A percentile compares a stretch with the other conserved stretches of the same genome.
Conservation (phyloP, 2,329 filamentous ascomycete species). For the Chaetothyriales sp. region DNA sequence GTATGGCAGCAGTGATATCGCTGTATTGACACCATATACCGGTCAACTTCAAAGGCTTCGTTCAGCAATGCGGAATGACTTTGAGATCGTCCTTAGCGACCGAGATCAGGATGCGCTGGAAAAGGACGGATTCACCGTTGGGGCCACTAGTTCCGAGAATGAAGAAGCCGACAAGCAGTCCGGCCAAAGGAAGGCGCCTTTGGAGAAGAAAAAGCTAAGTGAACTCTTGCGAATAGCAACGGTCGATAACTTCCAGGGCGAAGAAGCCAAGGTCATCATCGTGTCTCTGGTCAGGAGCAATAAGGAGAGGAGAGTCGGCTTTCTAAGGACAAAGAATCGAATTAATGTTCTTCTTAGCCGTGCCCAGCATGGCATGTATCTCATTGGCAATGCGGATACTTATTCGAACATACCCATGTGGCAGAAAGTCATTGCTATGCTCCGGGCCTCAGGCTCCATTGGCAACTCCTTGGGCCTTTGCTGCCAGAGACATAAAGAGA, state of each 20-base stretch:
- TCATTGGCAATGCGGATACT: constrained; percentile 52
- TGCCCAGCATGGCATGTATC: constrained; percentile 54
- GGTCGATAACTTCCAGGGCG: constrained; percentile 63
- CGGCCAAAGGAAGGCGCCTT: constrained; percentile 32
- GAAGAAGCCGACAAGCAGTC: constrained; percentile 22
- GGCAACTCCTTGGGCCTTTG: constrained; percentile 38
- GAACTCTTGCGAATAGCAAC: constrained; percentile 49
- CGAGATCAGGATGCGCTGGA: constrained; percentile 43
- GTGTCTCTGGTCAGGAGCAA: constrained; percentile 61
- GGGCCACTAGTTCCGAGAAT: constrained; percentile 13
- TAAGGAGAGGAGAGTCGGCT: constrained; percentile 41
- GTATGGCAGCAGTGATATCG: constrained; percentile 48
- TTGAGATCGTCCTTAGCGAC: constrained; percentile 50
- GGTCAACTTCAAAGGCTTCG: constrained; percentile 38
- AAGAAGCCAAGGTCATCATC: constrained; percentile 57
- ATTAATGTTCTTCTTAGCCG: constrained; percentile 50
- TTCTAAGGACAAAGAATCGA: constrained; percentile 49
- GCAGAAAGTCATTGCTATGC: constrained; percentile 40
- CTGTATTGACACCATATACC: constrained; percentile 50
- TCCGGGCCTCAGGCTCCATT: constrained; percentile 33
- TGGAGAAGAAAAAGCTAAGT: too few species aligned
- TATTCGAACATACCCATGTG: constrained; percentile 48
- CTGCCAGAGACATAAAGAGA: constrained; percentile 47
- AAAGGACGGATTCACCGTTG: constrained; percentile 23
- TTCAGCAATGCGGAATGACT: constrained; percentile 26